These are phyloP conservation scores for Primulina eburnea DNA, from an alignment of 257 asterid species.

Conservation along the genomic window DNA sequence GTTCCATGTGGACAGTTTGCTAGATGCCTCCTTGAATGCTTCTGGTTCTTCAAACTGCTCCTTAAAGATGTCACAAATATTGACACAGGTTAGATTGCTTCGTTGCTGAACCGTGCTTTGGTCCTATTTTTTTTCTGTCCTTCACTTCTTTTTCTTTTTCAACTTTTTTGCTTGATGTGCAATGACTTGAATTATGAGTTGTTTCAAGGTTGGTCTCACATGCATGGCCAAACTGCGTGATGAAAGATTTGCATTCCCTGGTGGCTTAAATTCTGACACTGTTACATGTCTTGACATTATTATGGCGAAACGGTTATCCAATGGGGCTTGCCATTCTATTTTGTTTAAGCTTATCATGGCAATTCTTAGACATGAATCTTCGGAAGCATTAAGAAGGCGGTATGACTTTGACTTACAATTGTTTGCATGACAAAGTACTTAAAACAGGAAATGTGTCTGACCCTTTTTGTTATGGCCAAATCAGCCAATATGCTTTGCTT, in stretches of 20 bases:
- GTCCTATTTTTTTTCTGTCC: neutral
- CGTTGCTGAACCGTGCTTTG: conserved; percentile 8
- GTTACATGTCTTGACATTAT: conserved; percentile 73
- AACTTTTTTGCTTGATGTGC: neutral
- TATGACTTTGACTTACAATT: conserved; percentile 30
- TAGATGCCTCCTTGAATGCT: conserved; percentile 75
- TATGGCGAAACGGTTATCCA: conserved; percentile 68
- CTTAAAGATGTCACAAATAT: conserved; percentile 79
- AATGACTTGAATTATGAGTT: conserved; percentile 26
- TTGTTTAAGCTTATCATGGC: conserved; percentile 87
- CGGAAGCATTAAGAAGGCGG: conserved; percentile 97
- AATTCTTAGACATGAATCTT: conserved; percentile 79
- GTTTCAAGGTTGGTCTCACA: conserved; percentile 81
- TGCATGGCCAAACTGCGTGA: conserved; percentile 97
- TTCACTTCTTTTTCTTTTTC: neutral
- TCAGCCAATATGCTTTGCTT: conserved; percentile 95
- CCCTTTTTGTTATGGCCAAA: conserved; percentile 25
- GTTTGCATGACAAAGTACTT: conserved; percentile 16
- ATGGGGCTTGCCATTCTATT: conserved; percentile 85
- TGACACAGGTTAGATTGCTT: conserved; percentile 67
- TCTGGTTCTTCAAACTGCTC: conserved; percentile 90
- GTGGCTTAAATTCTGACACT: conserved; percentile 68
- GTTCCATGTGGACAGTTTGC: conserved; percentile 49
- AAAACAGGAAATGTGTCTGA: conserved; percentile 26
- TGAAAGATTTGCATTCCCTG: conserved; percentile 70